Base-by-base conservation (phyloP, 2,329 filamentous ascomycete species). In the Monascus ruber region DNA sequence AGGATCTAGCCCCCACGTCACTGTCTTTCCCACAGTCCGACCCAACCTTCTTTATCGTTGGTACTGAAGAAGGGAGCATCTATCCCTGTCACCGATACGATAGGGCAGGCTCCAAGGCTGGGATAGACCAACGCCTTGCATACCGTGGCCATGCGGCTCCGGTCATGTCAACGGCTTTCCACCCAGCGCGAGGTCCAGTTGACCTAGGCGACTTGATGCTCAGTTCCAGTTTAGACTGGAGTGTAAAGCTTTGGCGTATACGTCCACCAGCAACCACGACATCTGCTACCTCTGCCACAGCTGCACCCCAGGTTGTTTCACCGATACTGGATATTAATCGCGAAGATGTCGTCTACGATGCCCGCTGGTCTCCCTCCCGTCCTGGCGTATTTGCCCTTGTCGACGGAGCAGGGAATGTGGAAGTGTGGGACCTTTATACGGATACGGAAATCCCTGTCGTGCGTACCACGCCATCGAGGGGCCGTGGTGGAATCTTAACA, bases 71-170 rank as follows among this genome's bases (percentile, higher is more conserved):
- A 69, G 93, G 93, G 37, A 82, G 82, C 35, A 95, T 98, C 47
- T 94, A 91, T 63, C 88, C 91, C 0, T 95, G 93, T 58, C 91
- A 98, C 62, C 77, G 91, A 45, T 98, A 98, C 65, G 91, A 98
- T 63, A 85, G 93, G 47, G 91, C 93, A 5, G 91, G 91, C 42
- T 91, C 91, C 47, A 96, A 96, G 68, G 89, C 91, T 4, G 91
- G 91, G 35, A 86, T 95, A 25, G 93, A 98, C 59, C 77, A 82
- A 40, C 80, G 88, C 44, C 80, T 95, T 43, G 81, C 80, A 49
- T 98, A 98, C 67, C 77, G 78, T 48, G 89, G 87, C 28, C 91
- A 98, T 58, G 82, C 85, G 9, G 91, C 87, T 3, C 91, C 91
- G 0, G 87, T 98, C 53, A 94, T 95, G 81, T 91, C 85, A 5